These are phyloP conservation scores for Leishmania tropica DNA, from an alignment of 208 protist species.

Conservation along the genomic window DNA sequence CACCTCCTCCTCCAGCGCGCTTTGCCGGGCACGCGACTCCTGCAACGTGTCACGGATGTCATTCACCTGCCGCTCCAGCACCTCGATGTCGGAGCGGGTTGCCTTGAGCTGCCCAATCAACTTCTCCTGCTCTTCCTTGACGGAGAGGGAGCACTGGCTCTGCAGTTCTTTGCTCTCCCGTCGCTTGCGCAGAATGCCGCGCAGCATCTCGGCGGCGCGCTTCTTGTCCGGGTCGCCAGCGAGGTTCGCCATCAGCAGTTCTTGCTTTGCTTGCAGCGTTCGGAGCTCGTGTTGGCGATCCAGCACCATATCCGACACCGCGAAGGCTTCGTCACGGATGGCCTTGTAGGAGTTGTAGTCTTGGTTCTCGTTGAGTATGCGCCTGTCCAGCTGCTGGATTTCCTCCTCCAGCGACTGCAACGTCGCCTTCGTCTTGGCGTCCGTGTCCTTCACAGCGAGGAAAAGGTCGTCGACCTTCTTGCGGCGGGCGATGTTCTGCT, in stretches of 20 bases:
- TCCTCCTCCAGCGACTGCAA: conserved; percentile 72
- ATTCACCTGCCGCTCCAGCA: conserved; percentile 82
- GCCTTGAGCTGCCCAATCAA: conserved; percentile 84
- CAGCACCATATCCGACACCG: conserved; percentile 79
- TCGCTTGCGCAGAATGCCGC: conserved; percentile 76
- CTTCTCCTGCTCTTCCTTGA: conserved; percentile 85
- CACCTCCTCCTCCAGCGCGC: conserved; percentile 77
- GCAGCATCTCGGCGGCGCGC: conserved; percentile 69
- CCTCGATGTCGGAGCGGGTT: conserved; percentile 81
- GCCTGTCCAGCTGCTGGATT: conserved; percentile 75
- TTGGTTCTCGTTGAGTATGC: conserved; percentile 77
- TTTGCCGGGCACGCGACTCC: conserved; percentile 68
- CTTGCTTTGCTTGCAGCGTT: conserved; percentile 83
- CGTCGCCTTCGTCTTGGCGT: conserved; percentile 69
- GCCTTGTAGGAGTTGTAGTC: conserved; percentile 77
- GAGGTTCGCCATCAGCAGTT: conserved; percentile 78
- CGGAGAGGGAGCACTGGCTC: conserved; percentile 76
- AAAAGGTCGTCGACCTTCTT: conserved; percentile 87
- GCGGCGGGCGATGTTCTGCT: conserved; percentile 64
- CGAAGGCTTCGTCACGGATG: conserved; percentile 73
- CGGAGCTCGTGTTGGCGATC: conserved; percentile 80
- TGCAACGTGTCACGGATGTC: conserved; percentile 77
- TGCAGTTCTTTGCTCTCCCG: conserved; percentile 70
- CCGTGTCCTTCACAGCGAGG: conserved; percentile 75
- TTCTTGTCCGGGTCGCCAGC: conserved; percentile 79